Evolutionary conservation across 768 basidiomycete species (phyloP).

Genomic region (Chalciporus pseudorubinellus): DNA sequence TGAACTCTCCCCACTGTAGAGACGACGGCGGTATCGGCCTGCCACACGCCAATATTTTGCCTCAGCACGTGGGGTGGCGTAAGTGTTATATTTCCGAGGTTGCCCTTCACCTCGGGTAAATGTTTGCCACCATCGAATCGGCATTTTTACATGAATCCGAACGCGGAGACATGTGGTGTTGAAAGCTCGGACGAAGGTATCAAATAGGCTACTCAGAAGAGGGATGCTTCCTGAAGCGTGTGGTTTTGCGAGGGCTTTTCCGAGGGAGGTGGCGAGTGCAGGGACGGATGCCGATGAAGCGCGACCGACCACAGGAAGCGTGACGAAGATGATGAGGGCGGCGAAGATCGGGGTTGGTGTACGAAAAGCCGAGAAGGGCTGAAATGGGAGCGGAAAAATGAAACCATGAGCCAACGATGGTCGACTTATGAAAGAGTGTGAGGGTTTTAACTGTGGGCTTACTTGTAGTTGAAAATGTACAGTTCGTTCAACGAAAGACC

Average conservation of each 20-base stretch:
- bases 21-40: constrained; percentile 23
- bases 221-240: not conserved
- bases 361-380: constrained; percentile 6
- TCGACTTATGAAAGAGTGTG: too few relatives aligned
- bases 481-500: constrained; percentile 10
- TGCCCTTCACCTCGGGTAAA: not conserved
- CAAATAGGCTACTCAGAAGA: constrained; percentile 7
- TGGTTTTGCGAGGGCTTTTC: constrained; percentile 3
- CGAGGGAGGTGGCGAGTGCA: constrained; percentile 4
- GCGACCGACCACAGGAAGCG: constrained; percentile 6
- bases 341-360: constrained; percentile 1
- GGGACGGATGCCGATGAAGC: constrained; percentile 1
- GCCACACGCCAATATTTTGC: constrained; percentile 33
- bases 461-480: constrained; percentile 10
- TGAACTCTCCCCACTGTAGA: constrained; percentile 22
- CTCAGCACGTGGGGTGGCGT: constrained; percentile 25
- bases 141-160: constrained; percentile 9
- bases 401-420: not conserved
- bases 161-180: constrained; percentile 14
- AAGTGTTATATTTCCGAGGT: constrained; percentile 10
- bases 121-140: constrained; percentile 9
- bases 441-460: not conserved
- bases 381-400: not conserved
- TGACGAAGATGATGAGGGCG: constrained; percentile 11
- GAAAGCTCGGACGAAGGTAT: constrained; percentile 12